phyloP scores from a whole-genome alignment of 805 yeast genomes.

The Komagataella ulmi region DNA sequence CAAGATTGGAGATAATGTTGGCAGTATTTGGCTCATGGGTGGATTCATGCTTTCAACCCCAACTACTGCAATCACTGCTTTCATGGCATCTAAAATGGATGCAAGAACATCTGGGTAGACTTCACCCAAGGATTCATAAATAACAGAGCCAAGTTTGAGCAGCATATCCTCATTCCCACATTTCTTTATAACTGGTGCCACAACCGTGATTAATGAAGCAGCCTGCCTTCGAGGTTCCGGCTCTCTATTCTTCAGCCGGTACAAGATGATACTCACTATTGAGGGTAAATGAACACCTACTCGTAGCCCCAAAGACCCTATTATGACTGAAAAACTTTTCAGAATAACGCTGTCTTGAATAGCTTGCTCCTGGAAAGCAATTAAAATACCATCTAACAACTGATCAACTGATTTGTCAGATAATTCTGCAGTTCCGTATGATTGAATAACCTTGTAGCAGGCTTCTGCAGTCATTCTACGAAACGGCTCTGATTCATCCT shows the following conservation, averaged over 20 bases:
- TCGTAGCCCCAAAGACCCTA: conserved; percentile 47
- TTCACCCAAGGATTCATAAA: conserved; percentile 89
- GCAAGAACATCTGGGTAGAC: conserved; percentile 90
- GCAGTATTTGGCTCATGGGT: conserved; percentile 68
- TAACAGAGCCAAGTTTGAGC: conserved; percentile 55
- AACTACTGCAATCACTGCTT: conserved; percentile 44
- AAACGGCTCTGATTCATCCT: conserved; percentile 74
- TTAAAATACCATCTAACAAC: conserved; percentile 68
- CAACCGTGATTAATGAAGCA: conserved; percentile 55
- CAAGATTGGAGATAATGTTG: conserved; percentile 83
- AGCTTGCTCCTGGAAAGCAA: conserved; percentile 68
- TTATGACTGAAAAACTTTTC: conserved; percentile 50
- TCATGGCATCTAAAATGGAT: conserved; percentile 62
- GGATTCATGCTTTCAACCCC: conserved; percentile 60
- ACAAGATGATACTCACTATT: conserved; percentile 58
- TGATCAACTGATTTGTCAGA: conserved; percentile 45
- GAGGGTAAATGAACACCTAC: conserved; percentile 61
- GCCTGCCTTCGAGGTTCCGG: conserved; percentile 74
- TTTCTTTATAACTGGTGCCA: conserved; percentile 51
- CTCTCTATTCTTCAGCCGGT: conserved; percentile 56
- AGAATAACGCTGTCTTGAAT: conserved; percentile 39
- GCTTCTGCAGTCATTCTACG: conserved; percentile 72
- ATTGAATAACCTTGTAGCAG: conserved; percentile 36
- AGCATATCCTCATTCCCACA: conserved; percentile 56
- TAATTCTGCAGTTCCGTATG: conserved; percentile 44